Percentiles rank a stretch among this genome's conserved stretches.
These are phyloP conservation scores for Kwoniella shandongensis DNA, from an alignment of 768 basidiomycete genomes.

Conservation along the genomic window DNA sequence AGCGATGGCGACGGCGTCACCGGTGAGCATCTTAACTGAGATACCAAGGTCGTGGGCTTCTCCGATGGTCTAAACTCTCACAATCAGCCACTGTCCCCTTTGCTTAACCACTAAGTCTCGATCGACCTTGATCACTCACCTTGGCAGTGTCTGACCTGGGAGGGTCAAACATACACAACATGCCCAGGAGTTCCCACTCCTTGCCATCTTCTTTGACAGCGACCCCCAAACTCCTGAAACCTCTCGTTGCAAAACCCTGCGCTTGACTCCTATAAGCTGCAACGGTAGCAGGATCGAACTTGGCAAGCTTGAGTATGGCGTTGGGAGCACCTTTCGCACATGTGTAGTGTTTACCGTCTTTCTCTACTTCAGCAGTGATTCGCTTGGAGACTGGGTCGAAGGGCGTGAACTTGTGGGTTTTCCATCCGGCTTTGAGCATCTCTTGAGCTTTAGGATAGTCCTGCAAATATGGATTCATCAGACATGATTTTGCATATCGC, in stretches of 20 bases:
- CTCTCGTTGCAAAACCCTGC: constrained; percentile 56
- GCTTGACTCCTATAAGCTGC: constrained; percentile 53
- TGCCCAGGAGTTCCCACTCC: constrained; percentile 58
- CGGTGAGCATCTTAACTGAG: constrained; percentile 60
- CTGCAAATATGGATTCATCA: constrained; percentile 22
- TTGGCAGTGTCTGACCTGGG: constrained; percentile 57
- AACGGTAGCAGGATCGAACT: constrained; percentile 52
- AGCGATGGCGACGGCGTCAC: constrained; percentile 60
- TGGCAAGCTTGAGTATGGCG: constrained; percentile 57
- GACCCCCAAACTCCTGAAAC: constrained; percentile 59
- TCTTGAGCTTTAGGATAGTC: constrained; percentile 58
- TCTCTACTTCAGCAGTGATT: constrained; percentile 59
- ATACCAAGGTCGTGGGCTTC: constrained; percentile 58
- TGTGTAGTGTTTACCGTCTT: constrained; percentile 56
- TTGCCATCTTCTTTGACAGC: constrained; percentile 57
- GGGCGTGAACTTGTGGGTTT: constrained; percentile 58
- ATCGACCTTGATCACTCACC: constrained; percentile 30
- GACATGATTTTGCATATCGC: background rate
- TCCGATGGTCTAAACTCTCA: constrained; percentile 53
- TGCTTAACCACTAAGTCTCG: too few species aligned
- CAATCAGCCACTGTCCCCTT: background rate
- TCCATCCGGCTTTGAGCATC: constrained; percentile 57
- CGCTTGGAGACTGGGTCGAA: constrained; percentile 61
- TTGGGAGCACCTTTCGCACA: constrained; percentile 60
- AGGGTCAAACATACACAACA: constrained; percentile 58